phyloP scores from a whole-genome alignment of 164 flowering plant genomes.

The Piper longum region DNA sequence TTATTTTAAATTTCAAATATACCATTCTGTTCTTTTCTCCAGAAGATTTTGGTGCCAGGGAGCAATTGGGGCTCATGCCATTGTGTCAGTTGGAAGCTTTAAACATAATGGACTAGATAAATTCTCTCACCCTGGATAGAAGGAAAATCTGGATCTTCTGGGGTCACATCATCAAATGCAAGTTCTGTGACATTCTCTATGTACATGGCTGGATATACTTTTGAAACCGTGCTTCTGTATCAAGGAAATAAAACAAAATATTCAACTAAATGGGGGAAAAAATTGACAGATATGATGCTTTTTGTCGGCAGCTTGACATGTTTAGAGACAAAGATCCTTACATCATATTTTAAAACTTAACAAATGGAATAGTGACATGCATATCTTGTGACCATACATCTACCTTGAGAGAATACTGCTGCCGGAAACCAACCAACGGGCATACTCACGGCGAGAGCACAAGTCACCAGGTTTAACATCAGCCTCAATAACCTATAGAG shows the following conservation, averaged over 20 bases:
- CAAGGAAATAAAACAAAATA: too few species aligned
- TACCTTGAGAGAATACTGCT: constrained; percentile 87
- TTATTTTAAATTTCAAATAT: too few species aligned
- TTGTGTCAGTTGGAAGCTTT: too few species aligned
- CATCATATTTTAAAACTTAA: neutral
- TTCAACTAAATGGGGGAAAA: too few species aligned
- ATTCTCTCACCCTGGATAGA: constrained; percentile 74
- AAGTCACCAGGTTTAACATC: constrained; percentile 71
- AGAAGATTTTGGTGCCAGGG: too few species aligned
- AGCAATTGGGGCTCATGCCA: too few species aligned
- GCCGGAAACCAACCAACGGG: constrained; percentile 93
- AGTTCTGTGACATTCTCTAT: constrained; percentile 88
- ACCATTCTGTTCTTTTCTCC: too few species aligned
- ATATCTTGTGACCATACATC: neutral
- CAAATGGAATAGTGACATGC: neutral
- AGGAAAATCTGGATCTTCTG: constrained; percentile 86
- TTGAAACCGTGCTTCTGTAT: constrained; percentile 53
- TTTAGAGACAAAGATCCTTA: too few species aligned
- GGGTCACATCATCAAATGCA: constrained; percentile 92
- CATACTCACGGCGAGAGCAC: constrained; percentile 95
- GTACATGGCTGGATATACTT: constrained; percentile 99
- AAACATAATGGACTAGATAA: neutral
- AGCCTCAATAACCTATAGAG: constrained; percentile 65
- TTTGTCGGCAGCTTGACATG: too few species aligned
- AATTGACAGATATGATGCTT: too few species aligned